Conservation (phyloP, 2,329 filamentous ascomycete species). For the Chaetomium olivaceum region DNA sequence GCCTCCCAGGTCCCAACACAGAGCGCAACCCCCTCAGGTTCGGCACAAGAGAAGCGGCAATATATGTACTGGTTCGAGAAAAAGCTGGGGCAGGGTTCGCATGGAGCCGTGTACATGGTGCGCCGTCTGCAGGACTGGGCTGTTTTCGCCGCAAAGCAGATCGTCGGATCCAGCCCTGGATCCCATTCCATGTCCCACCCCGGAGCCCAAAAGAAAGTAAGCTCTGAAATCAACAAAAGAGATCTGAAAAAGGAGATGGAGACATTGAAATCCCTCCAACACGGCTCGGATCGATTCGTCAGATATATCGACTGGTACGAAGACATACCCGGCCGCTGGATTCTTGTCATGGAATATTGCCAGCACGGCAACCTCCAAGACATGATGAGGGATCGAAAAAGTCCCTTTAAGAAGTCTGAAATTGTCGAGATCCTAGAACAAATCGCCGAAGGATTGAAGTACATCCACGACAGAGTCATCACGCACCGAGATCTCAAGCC, state of each 20-base stretch:
- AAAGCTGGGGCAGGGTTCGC: background rate
- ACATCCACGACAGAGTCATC: background rate
- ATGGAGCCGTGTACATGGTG: background rate
- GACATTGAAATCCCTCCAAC: background rate
- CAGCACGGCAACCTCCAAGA: background rate
- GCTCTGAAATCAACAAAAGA: too few species aligned
- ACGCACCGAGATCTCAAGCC: constrained; percentile 12
- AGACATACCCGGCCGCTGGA: background rate
- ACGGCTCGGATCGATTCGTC: constrained; percentile 6
- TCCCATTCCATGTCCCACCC: background rate
- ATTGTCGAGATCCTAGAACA: constrained; percentile 1
- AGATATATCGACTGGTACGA: constrained; percentile 9
- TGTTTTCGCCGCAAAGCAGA: constrained; percentile 9
- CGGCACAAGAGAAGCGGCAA: background rate
- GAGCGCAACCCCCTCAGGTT: background rate
- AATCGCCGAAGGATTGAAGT: constrained; percentile 4
- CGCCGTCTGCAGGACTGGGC: constrained; percentile 9
- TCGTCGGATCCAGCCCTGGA: background rate
- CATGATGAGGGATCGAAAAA: background rate
- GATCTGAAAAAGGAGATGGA: background rate
- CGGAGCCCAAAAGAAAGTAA: background rate
- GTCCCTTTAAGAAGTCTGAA: background rate
- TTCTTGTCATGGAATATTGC: constrained; percentile 15
- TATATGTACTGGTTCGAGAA: constrained; percentile 3
- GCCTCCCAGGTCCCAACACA: background rate